Evolutionary conservation across 495 filamentous ascomycete genomes (phyloP).

Genomic region (Extremus antarcticus): DNA sequence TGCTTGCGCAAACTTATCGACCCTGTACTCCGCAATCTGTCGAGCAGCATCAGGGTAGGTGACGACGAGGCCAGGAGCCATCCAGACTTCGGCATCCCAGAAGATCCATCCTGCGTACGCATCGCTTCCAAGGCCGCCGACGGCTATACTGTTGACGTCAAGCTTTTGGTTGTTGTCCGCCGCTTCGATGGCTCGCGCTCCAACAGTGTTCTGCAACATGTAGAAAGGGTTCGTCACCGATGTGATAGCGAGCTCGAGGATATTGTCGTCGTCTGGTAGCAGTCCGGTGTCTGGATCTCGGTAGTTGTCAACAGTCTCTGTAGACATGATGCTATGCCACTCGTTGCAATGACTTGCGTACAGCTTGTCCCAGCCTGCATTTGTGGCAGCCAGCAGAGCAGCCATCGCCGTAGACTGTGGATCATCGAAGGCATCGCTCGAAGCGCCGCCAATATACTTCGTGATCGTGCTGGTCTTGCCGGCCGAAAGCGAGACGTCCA

Average conservation of each 20-base stretch:
- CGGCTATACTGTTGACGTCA: slow-evolving; percentile 47
- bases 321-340: slow-evolving; percentile 43
- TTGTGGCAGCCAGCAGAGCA: slow-evolving; percentile 35
- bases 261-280: slow-evolving; percentile 47
- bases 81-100: slow-evolving; percentile 50
- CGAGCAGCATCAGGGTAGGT: slow-evolving; percentile 47
- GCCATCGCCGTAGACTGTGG: slow-evolving; percentile 40
- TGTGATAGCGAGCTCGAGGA: slow-evolving; percentile 51
- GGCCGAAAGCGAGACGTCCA: slow-evolving; percentile 39
- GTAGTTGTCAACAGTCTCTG: slow-evolving; percentile 53
- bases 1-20: slow-evolving; percentile 42
- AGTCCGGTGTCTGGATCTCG: slow-evolving; percentile 45
- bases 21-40: slow-evolving; percentile 49
- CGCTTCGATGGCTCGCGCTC: slow-evolving; percentile 35
- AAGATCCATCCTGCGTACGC: slow-evolving; percentile 43
- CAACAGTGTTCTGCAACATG: slow-evolving; percentile 54
- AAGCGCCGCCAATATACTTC: slow-evolving; percentile 53
- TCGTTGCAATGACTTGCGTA: slow-evolving; percentile 41
- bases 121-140: slow-evolving; percentile 51
- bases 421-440: slow-evolving; percentile 47
- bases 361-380: slow-evolving; percentile 38
- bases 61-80: slow-evolving; percentile 52
- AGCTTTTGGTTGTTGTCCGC: slow-evolving; percentile 30
- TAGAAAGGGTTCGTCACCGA: slow-evolving; percentile 59
- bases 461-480: slow-evolving; percentile 40